Conservation (phyloP, 2,329 filamentous ascomycete species). For the Ophiocordyceps robertsii region DNA sequence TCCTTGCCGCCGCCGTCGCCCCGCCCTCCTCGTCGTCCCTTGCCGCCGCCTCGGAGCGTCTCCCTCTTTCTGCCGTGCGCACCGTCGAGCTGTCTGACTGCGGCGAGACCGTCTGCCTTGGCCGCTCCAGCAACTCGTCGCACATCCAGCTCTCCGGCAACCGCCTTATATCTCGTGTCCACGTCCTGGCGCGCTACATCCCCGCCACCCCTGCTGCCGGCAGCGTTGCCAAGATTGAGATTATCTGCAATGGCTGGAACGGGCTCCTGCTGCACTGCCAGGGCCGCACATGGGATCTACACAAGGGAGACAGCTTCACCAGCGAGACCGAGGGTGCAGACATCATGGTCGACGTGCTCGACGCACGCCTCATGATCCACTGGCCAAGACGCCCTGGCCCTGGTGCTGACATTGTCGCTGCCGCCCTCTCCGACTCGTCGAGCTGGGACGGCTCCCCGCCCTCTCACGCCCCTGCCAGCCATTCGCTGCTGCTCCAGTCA, state of each 20-base stretch:
- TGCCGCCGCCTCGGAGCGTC: constrained; percentile 48
- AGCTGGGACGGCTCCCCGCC: constrained; percentile 55
- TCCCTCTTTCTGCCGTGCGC: constrained; percentile 73
- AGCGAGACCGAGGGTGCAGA: constrained; percentile 79
- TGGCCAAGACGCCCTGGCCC: constrained; percentile 57
- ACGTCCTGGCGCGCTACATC: constrained; percentile 79
- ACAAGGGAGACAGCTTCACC: constrained; percentile 78
- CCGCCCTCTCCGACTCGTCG: constrained; percentile 50
- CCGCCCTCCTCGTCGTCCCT: not conserved
- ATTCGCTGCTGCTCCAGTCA: constrained; percentile 29
- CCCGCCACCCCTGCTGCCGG: constrained; percentile 52
- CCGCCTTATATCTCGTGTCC: constrained; percentile 82
- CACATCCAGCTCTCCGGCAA: constrained; percentile 89
- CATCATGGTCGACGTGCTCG: constrained; percentile 92
- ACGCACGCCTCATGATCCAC: constrained; percentile 74
- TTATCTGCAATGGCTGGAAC: constrained; percentile 92
- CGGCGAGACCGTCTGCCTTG: constrained; percentile 75
- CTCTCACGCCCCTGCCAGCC: constrained; percentile 9
- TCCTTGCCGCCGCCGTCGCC: not conserved
- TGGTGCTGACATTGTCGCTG: constrained; percentile 23
- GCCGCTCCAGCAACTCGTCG: constrained; percentile 88
- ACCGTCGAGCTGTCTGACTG: constrained; percentile 67
- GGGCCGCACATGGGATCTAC: constrained; percentile 71
- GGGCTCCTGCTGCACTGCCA: constrained; percentile 87
- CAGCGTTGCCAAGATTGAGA: constrained; percentile 56